Base-by-base conservation (phyloP, 2,329 filamentous ascomycete species). In the Chrysosporium keratinophilum region DNA sequence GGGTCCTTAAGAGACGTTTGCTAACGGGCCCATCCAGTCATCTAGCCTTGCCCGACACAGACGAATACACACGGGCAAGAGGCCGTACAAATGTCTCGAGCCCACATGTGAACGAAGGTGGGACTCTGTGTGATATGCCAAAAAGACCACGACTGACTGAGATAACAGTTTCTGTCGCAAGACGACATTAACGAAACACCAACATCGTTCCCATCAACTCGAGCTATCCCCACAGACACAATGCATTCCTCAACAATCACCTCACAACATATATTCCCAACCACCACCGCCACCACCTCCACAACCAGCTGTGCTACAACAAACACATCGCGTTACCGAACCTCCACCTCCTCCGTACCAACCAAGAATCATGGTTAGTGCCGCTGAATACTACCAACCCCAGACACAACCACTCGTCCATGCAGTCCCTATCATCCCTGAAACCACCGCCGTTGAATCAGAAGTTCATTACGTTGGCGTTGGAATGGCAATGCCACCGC, bases 31-130 rank as follows among this genome's bases (percentile, higher is more conserved):
- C 19, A 11, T 52, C n/a, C 45, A 61, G 59, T 61, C 59, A n/a
- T 61, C 59, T 3, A 61, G 59, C 53, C 53, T 61, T 55, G 59
- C 59, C 40, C 55, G 59, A 31, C 59, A 61, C 54, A 48, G 59
- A 50, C 43, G 59, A 46, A 61, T 61, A 58, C 59, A 61, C 45
- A 61, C 59, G 5, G 59, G 59, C 35, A 60, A 50, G 47, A 52
- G 59, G 28, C 59, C 58, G 23, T 61, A 61, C 46, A 60, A 58
- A 41, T 61, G 59, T 41, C 34, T 49, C n/a, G 56, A 61, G 47
- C 57, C 55, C 15, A 40, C 53, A 9, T 61, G 59, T 50, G 59
- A 60, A 34, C 48, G 58, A 48, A 61, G 59, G 59, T 61, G 11
- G 19, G 48, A 47, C 15, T 34, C 12, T 20, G 20, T 33, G 2